Percentiles rank a stretch among this genome's conserved stretches.
These are phyloP conservation scores for Erythrobasidium yunnanense DNA, from an alignment of 768 basidiomycete genomes.

Conservation along the genomic window DNA sequence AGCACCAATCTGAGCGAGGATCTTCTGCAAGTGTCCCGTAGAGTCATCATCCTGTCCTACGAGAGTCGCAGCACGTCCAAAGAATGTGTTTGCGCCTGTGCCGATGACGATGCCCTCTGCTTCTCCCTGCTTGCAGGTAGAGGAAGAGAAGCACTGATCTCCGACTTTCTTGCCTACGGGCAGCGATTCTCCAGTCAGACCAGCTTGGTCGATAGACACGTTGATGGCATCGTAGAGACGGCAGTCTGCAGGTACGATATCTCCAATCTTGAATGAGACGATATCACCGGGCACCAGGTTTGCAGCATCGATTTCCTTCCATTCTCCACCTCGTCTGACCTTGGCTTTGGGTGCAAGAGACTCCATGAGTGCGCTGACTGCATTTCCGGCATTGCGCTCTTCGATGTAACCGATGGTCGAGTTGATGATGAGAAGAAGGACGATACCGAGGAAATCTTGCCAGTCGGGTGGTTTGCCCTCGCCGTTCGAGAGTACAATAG, in stretches of 20 bases:
- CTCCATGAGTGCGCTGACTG: constrained; percentile 98
- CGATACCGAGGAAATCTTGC: constrained; percentile 95
- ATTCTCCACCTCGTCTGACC: constrained; percentile 71
- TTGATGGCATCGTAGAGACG: constrained; percentile 94
- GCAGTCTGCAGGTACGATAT: constrained; percentile 94
- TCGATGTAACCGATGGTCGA: constrained; percentile 97
- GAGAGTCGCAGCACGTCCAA: constrained; percentile 93
- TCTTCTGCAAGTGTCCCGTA: constrained; percentile 96
- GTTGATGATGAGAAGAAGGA: constrained; percentile 82
- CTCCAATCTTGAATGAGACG: constrained; percentile 97
- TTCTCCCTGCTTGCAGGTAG: constrained; percentile 97
- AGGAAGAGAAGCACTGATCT: constrained; percentile 97
- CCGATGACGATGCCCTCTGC: constrained; percentile 98
- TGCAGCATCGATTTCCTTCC: constrained; percentile 83
- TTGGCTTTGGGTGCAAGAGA: constrained; percentile 96
- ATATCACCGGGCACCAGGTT: constrained; percentile 89
- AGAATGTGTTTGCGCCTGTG: constrained; percentile 93
- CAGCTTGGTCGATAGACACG: constrained; percentile 96
- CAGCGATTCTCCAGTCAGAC: constrained; percentile 91
- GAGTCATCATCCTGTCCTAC: constrained; percentile 97
- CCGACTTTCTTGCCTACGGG: constrained; percentile 82
- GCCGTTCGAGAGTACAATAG: constrained; percentile 92
- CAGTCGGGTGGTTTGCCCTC: constrained; percentile 76
- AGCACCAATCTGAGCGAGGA: constrained; percentile 91
- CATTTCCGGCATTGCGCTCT: constrained; percentile 92